A percentile compares a stretch with the other conserved stretches of the same genome.
Conservation (phyloP, 257 asterid genomes). For the Marsdenia floribunda region DNA sequence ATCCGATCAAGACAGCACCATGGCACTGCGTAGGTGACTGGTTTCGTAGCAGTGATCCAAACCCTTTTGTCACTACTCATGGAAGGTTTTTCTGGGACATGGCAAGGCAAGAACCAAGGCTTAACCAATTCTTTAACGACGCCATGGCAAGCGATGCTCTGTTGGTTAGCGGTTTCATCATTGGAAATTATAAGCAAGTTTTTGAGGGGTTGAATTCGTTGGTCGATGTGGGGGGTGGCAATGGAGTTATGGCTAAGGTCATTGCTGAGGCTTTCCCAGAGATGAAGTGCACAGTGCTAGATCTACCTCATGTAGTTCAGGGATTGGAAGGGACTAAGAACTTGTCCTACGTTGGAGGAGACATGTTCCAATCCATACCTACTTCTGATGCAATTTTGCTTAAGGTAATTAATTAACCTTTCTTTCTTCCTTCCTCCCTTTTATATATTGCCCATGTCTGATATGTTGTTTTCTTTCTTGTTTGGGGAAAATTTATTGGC, state of each 20-base stretch:
- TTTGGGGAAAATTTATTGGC: not conserved
- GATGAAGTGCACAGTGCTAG: slow-evolving; percentile 20
- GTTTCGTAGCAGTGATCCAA: slow-evolving; percentile 14
- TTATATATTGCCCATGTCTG: too few species aligned
- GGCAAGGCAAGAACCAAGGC: slow-evolving; percentile 8
- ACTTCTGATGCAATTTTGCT: slow-evolving; percentile 17
- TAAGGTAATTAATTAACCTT: slow-evolving; percentile 1
- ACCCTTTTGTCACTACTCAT: slow-evolving; percentile 18
- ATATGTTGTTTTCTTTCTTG: too few species aligned
- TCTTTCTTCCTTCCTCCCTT: not conserved
- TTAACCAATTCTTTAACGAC: slow-evolving; percentile 23
- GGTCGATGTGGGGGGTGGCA: slow-evolving; percentile 34
- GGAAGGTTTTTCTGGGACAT: slow-evolving; percentile 18
- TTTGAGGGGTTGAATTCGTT: slow-evolving; percentile 30
- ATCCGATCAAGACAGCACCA: slow-evolving; percentile 5
- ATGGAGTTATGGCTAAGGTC: slow-evolving; percentile 14
- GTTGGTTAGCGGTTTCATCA: slow-evolving; percentile 9
- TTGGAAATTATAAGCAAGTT: slow-evolving; percentile 11
- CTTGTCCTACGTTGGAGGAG: slow-evolving; percentile 19
- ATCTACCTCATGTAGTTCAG: slow-evolving; percentile 21
- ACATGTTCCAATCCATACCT: slow-evolving; percentile 21
- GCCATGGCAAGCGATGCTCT: slow-evolving; percentile 31
- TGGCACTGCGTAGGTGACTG: slow-evolving; percentile 24
- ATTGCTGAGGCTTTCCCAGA: slow-evolving; percentile 14
- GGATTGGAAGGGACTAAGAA: slow-evolving; percentile 9